Evolutionary conservation across 1,139 yeast species (phyloP).

Genomic region (Suhomyces maxii): DNA sequence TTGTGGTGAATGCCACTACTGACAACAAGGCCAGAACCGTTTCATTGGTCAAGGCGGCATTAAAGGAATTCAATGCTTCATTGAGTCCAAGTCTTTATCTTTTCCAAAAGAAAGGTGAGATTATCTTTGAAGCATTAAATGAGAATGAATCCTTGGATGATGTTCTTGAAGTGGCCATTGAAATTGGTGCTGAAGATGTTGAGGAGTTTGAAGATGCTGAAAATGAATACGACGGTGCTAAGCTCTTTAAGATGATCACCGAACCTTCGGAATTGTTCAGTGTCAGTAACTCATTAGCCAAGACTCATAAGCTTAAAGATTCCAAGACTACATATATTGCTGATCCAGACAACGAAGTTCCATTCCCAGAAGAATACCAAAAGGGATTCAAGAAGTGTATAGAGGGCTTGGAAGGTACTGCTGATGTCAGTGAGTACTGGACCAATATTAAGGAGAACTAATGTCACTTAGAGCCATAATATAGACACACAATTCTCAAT

Average conservation of each 20-base stretch:
- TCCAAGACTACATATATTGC: conserved; percentile 71
- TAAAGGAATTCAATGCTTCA: conserved; percentile 68
- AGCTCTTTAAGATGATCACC: conserved; percentile 45
- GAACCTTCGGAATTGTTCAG: conserved; percentile 62
- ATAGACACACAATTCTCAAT: no score
- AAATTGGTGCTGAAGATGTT: conserved; percentile 82
- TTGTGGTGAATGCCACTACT: conserved; percentile 81
- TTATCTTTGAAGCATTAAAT: conserved; percentile 48
- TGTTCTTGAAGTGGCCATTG: conserved; percentile 71
- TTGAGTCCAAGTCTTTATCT: conserved; percentile 76
- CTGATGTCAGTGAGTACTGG: conserved; percentile 80
- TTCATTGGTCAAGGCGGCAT: conserved; percentile 70
- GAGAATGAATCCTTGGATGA: conserved; percentile 53
- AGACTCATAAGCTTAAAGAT: conserved; percentile 60
- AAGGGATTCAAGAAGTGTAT: conserved; percentile 60
- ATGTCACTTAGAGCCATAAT: no score
- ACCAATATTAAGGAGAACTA: conserved; percentile 44
- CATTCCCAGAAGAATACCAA: conserved; percentile 51
- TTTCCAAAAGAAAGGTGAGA: conserved; percentile 76
- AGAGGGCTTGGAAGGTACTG: conserved; percentile 64
- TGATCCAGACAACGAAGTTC: conserved; percentile 58
- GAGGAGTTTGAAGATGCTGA: conserved; percentile 49
- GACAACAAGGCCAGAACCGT: conserved; percentile 87
- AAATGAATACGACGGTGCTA: conserved; percentile 42
- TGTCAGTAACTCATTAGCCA: conserved; percentile 59